These are phyloP conservation scores for Mycena olivaceomarginata DNA, from an alignment of 768 basidiomycete genomes.

Conservation along the genomic window DNA sequence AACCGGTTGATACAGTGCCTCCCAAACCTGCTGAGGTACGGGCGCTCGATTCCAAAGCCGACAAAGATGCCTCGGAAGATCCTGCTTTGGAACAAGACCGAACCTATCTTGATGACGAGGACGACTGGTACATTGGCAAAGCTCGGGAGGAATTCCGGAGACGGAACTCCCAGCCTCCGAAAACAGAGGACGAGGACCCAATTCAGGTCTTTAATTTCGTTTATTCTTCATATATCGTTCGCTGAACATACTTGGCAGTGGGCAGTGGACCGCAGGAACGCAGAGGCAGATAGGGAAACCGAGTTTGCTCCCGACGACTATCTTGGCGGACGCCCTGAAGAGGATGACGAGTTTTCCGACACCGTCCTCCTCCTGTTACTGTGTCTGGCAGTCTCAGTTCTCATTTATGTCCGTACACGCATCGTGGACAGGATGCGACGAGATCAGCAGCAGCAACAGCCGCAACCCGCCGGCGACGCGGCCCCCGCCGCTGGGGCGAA, in stretches of 20 bases:
- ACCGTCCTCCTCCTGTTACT: conserved; percentile 87
- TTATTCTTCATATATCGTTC: not conserved
- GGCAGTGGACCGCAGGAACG: conserved; percentile 84
- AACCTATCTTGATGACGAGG: conserved; percentile 69
- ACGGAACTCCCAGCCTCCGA: conserved; percentile 64
- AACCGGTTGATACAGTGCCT: conserved; percentile 12
- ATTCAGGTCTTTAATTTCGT: conserved; percentile 71
- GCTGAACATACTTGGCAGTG: conserved; percentile 65
- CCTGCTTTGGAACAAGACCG: conserved; percentile 57
- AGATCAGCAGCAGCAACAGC: conserved; percentile 71
- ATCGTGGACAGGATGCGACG: conserved; percentile 84
- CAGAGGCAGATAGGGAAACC: conserved; percentile 82
- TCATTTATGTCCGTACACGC: conserved; percentile 88
- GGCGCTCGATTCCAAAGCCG: conserved; percentile 62
- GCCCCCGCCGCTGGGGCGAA: conserved; percentile 55
- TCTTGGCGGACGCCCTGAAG: conserved; percentile 84
- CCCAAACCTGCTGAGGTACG: conserved; percentile 55
- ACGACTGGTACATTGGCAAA: conserved; percentile 90
- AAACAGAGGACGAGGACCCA: conserved; percentile 79
- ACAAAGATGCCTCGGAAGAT: conserved; percentile 50
- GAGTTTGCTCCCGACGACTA: conserved; percentile 92
- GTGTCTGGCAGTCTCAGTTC: conserved; percentile 81
- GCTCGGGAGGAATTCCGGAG: conserved; percentile 86
- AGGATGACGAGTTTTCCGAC: conserved; percentile 84
- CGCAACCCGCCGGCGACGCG: conserved; percentile 56